Evolutionary conservation across 2,329 filamentous ascomycete genomes (phyloP).

Genomic region (Scedosporium dehoogii): DNA sequence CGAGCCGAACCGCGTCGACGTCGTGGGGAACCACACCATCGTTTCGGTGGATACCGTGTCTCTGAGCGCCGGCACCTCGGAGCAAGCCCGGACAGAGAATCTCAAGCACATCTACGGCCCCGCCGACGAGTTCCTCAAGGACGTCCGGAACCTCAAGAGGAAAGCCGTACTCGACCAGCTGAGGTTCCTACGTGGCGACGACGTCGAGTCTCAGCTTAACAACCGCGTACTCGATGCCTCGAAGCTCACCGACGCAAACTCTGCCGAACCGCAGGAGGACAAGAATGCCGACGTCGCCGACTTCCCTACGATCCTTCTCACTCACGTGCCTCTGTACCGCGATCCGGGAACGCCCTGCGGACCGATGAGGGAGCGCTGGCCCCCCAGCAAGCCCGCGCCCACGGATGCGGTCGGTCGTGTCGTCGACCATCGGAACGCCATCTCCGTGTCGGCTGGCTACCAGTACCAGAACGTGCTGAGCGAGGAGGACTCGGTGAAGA

Average conservation of each 20-base stretch:
- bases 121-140: constrained; percentile 63
- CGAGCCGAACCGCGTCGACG: constrained; percentile 79
- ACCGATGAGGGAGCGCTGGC: constrained; percentile 73
- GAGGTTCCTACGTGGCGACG: constrained; percentile 50
- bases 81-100: constrained; percentile 39
- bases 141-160: constrained; percentile 53
- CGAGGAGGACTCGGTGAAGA: constrained; percentile 61
- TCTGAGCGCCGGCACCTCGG: constrained; percentile 59
- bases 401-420: constrained; percentile 10
- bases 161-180: constrained; percentile 62
- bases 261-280: background rate
- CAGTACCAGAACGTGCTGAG: constrained; percentile 95
- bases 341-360: constrained; percentile 78
- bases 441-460: constrained; percentile 69
- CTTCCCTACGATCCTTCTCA: constrained; percentile 80
- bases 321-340: constrained; percentile 84
- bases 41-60: constrained; percentile 87
- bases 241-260: constrained; percentile 22
- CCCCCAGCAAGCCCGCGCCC: constrained; percentile 53
- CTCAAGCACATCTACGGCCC: constrained; percentile 62
- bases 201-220: constrained; percentile 42
- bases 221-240: constrained; percentile 41
- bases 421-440: constrained; percentile 63
- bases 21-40: constrained; percentile 91
- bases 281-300: constrained; percentile 30